These are phyloP conservation scores for Boechera stricta DNA, from an alignment of 345 rosid species.

Conservation along the genomic window DNA sequence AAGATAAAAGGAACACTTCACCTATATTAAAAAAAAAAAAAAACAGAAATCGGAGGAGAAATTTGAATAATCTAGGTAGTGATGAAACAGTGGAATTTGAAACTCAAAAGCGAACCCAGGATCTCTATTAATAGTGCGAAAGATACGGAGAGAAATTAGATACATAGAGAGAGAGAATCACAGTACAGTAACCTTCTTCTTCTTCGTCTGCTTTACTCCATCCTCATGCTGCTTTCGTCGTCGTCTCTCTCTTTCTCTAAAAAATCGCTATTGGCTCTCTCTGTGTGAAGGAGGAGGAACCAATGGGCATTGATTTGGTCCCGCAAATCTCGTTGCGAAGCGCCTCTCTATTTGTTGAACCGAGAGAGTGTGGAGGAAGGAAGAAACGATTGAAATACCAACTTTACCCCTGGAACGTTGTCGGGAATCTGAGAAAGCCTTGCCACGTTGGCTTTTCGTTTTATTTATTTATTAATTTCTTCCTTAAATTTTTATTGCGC, in stretches of 20 bases:
- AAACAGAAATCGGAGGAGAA: conserved; percentile 12
- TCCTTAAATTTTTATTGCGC: not conserved
- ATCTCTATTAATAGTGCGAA: conserved; percentile 11
- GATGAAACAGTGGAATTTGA: conserved; percentile 50
- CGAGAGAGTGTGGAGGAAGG: conserved; percentile 32
- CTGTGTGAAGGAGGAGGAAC: conserved; percentile 37
- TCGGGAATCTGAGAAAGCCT: conserved; percentile 24
- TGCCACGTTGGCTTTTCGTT: conserved; percentile 49
- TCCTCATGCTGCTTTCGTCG: conserved; percentile 23
- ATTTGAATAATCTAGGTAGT: conserved; percentile 24
- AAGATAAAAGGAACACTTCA: not conserved
- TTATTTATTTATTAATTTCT: not conserved
- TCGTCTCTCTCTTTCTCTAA: not conserved
- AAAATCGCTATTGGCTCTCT: not conserved
- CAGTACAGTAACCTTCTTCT: conserved; percentile 21
- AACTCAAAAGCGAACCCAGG: conserved; percentile 14
- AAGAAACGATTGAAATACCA: conserved; percentile 26
- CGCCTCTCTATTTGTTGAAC: conserved; percentile 36
- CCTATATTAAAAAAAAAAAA: not conserved
- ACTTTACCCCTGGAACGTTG: conserved; percentile 43
- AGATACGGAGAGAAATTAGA: not conserved
- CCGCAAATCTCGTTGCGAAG: conserved; percentile 50
- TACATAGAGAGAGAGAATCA: conserved; percentile 10
- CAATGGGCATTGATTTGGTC: conserved; percentile 43
- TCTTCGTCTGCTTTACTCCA: conserved; percentile 16